phyloP scores from a whole-genome alignment of 192 early-diverging fungal species.

The Coemansia sp. region DNA sequence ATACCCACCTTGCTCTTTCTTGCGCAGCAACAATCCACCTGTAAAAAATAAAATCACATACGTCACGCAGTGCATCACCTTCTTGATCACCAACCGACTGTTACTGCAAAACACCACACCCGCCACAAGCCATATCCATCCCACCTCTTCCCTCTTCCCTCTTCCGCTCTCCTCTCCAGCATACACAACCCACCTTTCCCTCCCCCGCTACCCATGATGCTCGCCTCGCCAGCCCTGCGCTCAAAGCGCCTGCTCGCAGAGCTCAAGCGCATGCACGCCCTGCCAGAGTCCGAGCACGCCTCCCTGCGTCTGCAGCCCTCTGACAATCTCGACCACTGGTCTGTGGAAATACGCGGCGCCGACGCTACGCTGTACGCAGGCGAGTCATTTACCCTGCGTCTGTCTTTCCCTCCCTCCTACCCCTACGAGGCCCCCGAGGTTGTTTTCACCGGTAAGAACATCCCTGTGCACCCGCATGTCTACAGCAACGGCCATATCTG shows the following conservation, averaged over 20 bases:
- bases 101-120: too few species aligned
- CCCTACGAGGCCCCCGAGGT: slow-evolving; percentile 76
- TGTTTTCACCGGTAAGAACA: slow-evolving; percentile 55
- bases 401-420: slow-evolving; percentile 68
- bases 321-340: slow-evolving; percentile 54
- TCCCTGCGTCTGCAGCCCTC: slow-evolving; percentile 12
- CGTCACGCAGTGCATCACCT: too few species aligned
- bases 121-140: too few species aligned
- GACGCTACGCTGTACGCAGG: slow-evolving; percentile 66
- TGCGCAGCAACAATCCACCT: background rate
- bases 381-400: slow-evolving; percentile 56
- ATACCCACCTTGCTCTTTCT: too few species aligned
- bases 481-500: slow-evolving; percentile 97
- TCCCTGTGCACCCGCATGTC: slow-evolving; percentile 74
- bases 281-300: slow-evolving; percentile 8
- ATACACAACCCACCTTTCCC: too few species aligned
- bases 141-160: too few species aligned
- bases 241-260: slow-evolving; percentile 22
- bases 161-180: too few species aligned
- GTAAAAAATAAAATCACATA: slow-evolving; percentile 4
- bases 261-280: slow-evolving; percentile 15
- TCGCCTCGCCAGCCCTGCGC: too few species aligned
- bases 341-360: slow-evolving; percentile 60
- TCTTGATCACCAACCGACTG: too few species aligned
- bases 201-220: too few species aligned